These are phyloP conservation scores for Austroboletus eburneus DNA, from an alignment of 768 basidiomycete species.

Conservation along the genomic window DNA sequence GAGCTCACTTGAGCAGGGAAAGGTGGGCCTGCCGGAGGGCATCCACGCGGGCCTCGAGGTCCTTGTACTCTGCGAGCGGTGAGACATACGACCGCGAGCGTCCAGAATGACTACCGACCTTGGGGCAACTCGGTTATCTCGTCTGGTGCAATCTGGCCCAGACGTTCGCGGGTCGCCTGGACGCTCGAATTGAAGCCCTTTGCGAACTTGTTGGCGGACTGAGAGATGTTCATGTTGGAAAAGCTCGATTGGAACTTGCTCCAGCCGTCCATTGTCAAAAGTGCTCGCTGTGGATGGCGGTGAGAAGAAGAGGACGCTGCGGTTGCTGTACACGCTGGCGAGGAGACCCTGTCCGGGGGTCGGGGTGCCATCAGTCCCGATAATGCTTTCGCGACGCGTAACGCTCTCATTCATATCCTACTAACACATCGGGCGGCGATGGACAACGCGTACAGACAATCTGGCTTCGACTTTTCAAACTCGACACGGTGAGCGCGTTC, in stretches of 20 bases:
- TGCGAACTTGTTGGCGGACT: slow-evolving; percentile 69
- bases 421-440: too few species aligned
- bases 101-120: slow-evolving; percentile 42
- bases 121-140: slow-evolving; percentile 95
- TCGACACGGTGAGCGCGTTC: slow-evolving; percentile 49
- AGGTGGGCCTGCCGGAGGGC: slow-evolving; percentile 79
- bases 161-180: slow-evolving; percentile 81
- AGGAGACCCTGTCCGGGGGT: slow-evolving; percentile 12
- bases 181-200: slow-evolving; percentile 80
- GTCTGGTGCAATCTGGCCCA: slow-evolving; percentile 87
- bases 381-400: too few species aligned
- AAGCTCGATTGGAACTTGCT: slow-evolving; percentile 62
- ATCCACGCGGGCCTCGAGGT: slow-evolving; percentile 93
- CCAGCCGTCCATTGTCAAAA: slow-evolving; percentile 50
- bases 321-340: slow-evolving; percentile 4
- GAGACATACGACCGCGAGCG: not conserved
- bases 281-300: not conserved
- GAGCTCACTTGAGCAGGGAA: slow-evolving; percentile 66
- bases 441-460: slow-evolving; percentile 42
- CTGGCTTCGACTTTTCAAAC: slow-evolving; percentile 82
- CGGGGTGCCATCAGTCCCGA: slow-evolving; percentile 23
- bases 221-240: slow-evolving; percentile 62
- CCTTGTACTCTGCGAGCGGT: slow-evolving; percentile 78
- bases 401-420: too few species aligned
- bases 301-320: not conserved